A percentile compares a stretch with the other conserved stretches of the same genome.
These are phyloP conservation scores for Fomitopsis pinicola DNA, from an alignment of 1,284 basidiomycete species.

Conservation along the genomic window DNA sequence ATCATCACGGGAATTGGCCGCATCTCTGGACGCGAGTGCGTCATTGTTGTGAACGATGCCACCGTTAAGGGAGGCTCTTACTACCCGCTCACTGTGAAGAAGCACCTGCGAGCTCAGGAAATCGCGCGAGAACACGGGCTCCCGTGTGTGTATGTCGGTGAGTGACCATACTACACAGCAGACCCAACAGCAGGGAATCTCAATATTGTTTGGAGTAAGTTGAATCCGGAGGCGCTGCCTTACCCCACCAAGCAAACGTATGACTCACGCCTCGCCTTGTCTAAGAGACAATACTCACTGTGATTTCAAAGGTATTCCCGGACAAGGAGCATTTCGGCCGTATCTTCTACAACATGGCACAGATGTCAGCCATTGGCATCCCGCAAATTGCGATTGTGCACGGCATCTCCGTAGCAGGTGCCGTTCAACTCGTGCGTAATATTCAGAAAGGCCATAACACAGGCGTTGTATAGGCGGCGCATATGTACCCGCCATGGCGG, in stretches of 20 bases:
- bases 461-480: slow-evolving; percentile 57
- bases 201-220: slow-evolving; percentile 40
- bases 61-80: slow-evolving; percentile 94
- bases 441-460: slow-evolving; percentile 24
- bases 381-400: slow-evolving; percentile 93
- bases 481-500: slow-evolving; percentile 96
- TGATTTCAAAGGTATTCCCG: slow-evolving; percentile 58
- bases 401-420: slow-evolving; percentile 88
- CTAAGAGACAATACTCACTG: slow-evolving; percentile 3
- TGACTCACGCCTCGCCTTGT: background rate
- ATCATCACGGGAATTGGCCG: slow-evolving; percentile 87
- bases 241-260: slow-evolving; percentile 91
- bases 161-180: slow-evolving; percentile 9
- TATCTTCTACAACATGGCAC: slow-evolving; percentile 97
- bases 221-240: slow-evolving; percentile 90
- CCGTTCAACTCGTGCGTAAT: slow-evolving; percentile 6
- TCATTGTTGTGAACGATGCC: slow-evolving; percentile 91
- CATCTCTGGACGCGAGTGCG: slow-evolving; percentile 81
- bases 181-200: background rate
- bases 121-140: slow-evolving; percentile 87
- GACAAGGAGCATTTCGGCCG: slow-evolving; percentile 93
- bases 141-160: slow-evolving; percentile 91
- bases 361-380: slow-evolving; percentile 87
- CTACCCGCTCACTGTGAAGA: slow-evolving; percentile 94
- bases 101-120: slow-evolving; percentile 91